A percentile compares a stretch with the other conserved stretches of the same genome.
Evolutionary conservation across 2,329 filamentous ascomycete species (phyloP).

Genomic region (Chrysoporthe cubensis): DNA sequence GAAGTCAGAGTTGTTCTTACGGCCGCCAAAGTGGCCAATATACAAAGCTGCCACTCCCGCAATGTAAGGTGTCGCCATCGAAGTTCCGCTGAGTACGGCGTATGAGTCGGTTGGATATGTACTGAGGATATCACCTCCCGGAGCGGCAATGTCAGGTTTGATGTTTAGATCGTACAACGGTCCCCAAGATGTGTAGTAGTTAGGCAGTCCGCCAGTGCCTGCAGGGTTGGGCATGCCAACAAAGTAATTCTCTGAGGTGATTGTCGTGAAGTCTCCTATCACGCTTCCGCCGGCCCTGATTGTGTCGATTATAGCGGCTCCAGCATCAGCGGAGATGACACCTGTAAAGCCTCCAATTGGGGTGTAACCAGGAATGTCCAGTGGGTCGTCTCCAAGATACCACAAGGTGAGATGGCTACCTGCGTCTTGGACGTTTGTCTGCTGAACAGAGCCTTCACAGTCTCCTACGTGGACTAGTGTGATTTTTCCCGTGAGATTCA

Average conservation of each 20-base stretch:
- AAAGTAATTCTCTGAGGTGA: slow-evolving; percentile 24
- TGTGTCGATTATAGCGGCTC: slow-evolving; percentile 30
- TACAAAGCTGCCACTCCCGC: slow-evolving; percentile 44
- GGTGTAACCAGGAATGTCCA: slow-evolving; percentile 21
- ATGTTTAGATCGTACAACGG: slow-evolving; percentile 45
- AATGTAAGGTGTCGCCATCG: slow-evolving; percentile 51
- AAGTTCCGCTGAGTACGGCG: slow-evolving; percentile 49
- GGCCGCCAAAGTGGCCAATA: slow-evolving; percentile 29
- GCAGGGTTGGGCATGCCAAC: slow-evolving; percentile 31
- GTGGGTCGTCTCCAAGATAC: slow-evolving; percentile 39
- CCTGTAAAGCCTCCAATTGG: slow-evolving; percentile 23
- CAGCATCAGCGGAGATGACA: slow-evolving; percentile 27
- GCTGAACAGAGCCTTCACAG: slow-evolving; percentile 36
- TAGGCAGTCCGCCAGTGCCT: slow-evolving; percentile 38
- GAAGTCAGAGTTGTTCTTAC: slow-evolving; percentile 17
- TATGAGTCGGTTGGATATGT: slow-evolving; percentile 43
- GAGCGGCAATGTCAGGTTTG: slow-evolving; percentile 44
- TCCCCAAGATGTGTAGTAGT: slow-evolving; percentile 45
- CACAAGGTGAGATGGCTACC: slow-evolving; percentile 47
- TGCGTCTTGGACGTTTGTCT: slow-evolving; percentile 41
- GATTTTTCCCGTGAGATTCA: slow-evolving; percentile 41
- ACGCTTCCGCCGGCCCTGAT: slow-evolving; percentile 29
- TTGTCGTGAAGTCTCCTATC: slow-evolving; percentile 29
- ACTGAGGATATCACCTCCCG: slow-evolving; percentile 47
- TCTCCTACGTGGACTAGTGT: slow-evolving; percentile 43